phyloP scores from a whole-genome alignment of 805 yeast species.

The Candida insectorum region DNA sequence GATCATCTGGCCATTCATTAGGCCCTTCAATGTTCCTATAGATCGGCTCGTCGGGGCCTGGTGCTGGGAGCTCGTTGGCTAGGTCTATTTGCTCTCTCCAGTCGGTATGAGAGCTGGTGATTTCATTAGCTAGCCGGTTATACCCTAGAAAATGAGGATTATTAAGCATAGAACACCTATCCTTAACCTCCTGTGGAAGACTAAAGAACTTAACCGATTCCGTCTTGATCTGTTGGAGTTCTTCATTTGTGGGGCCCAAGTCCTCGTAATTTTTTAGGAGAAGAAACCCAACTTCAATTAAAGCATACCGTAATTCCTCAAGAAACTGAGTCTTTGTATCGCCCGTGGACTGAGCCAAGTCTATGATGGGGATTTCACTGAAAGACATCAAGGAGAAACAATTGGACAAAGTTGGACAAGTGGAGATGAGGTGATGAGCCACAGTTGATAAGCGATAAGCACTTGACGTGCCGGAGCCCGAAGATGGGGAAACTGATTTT shows the following conservation, averaged over 20 bases:
- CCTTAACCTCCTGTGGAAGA: constrained; percentile 44
- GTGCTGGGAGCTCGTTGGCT: constrained; percentile 50
- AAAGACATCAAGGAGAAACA: constrained; percentile 32
- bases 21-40: constrained; percentile 57
- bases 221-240: constrained; percentile 33
- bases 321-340: constrained; percentile 44
- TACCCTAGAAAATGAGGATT: constrained; percentile 61
- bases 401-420: too few relatives aligned
- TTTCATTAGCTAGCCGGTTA: constrained; percentile 54
- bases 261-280: constrained; percentile 38
- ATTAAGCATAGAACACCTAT: constrained; percentile 47
- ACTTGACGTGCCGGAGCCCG: too few relatives aligned
- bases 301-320: constrained; percentile 38
- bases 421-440: too few relatives aligned
- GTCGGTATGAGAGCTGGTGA: constrained; percentile 51
- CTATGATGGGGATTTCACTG: constrained; percentile 43
- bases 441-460: too few relatives aligned
- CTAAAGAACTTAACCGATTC: constrained; percentile 43
- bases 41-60: constrained; percentile 33
- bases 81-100: constrained; percentile 63
- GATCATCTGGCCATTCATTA: constrained; percentile 48
- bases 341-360: too few relatives aligned
- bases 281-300: constrained; percentile 56
- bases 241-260: constrained; percentile 39
- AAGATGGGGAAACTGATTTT: too few relatives aligned